Base-by-base conservation (phyloP, 345 rosid species). In the Leavenworthia alabamica region DNA sequence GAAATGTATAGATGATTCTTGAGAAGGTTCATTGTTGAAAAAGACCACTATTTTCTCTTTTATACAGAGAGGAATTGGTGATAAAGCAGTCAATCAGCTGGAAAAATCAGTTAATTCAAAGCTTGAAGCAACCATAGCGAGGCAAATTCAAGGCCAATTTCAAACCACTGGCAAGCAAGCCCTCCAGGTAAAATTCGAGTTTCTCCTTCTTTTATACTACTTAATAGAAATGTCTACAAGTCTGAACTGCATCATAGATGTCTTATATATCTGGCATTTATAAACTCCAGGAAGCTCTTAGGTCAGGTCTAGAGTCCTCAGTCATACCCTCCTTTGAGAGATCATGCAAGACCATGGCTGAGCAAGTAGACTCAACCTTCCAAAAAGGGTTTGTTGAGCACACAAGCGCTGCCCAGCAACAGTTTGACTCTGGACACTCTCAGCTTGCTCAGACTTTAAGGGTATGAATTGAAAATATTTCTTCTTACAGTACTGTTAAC, bases 161-260 rank as follows among this genome's bases (percentile, higher is more conserved):
- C 97, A 86, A 82, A 89, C 90, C 56, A 80, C 97, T 78, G 99
- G 96, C 73, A 86, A 72, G 78, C 92, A 83, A 64, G 95, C 96
- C 19, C 90, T 92, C 55, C 93, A 89, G 98, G 98, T 91, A 66
- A 45, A n/a, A 64, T 24, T 14, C 8, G 23, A 56, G 35, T 63
- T 52, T 41, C 29, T 42, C 59, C 51, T 71, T 6, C 23, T 15
- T 32, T 45, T 35, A 20, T 6, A 28, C 17, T 36, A 39, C 8
- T 48, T 57, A 9, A 10, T 20, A 19, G 12, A 26, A 26, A 3
- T 62, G 10, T 37, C 11, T 39, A 33, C 20, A 28, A 55, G 45
- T 22, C 24, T 43, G 11, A 35, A 36, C 46, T 33, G 42, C 62
- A 17, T 36, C 19, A 36, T 12, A 9, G 56, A 62, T 47, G 43